A percentile compares a stretch with the other conserved stretches of the same genome.
phyloP scores from a whole-genome alignment of 768 basidiomycete species.

The Collybiopsis confluens region DNA sequence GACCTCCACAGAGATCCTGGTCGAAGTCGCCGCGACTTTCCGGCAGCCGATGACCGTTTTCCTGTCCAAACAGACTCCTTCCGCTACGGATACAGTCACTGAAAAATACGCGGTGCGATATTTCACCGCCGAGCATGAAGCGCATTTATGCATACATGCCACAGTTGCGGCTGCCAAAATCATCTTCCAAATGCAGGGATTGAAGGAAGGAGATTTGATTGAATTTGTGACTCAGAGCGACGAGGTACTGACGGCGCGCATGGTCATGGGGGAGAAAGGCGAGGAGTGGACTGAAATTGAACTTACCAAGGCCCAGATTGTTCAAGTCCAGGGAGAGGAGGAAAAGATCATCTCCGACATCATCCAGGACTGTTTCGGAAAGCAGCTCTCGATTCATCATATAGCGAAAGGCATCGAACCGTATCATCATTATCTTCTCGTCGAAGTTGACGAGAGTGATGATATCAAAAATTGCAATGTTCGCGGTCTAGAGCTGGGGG shows the following conservation, averaged over 20 bases:
- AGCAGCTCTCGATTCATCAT: constrained; percentile 32
- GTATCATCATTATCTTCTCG: constrained; percentile 32
- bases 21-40: constrained; percentile 35
- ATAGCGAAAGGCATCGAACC: constrained; percentile 29
- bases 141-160: constrained; percentile 40
- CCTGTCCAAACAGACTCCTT: constrained; percentile 22
- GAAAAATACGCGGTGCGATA: constrained; percentile 33
- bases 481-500: constrained; percentile 30
- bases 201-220: constrained; percentile 22
- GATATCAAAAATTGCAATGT: constrained; percentile 28
- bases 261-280: neutral
- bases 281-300: neutral
- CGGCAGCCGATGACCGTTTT: constrained; percentile 41
- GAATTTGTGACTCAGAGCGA: constrained; percentile 5
- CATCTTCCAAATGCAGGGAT: constrained; percentile 30
- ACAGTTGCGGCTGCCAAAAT: constrained; percentile 39
- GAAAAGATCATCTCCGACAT: constrained; percentile 17
- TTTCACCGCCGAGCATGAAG: constrained; percentile 27
- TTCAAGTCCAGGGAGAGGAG: neutral
- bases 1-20: constrained; percentile 23
- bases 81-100: constrained; percentile 18
- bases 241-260: neutral
- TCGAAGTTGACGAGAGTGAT: constrained; percentile 38
- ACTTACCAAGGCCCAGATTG: neutral
- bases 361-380: constrained; percentile 34